These are phyloP conservation scores for Xanthoconium separans DNA, from an alignment of 1,284 basidiomycete genomes.

Conservation along the genomic window DNA sequence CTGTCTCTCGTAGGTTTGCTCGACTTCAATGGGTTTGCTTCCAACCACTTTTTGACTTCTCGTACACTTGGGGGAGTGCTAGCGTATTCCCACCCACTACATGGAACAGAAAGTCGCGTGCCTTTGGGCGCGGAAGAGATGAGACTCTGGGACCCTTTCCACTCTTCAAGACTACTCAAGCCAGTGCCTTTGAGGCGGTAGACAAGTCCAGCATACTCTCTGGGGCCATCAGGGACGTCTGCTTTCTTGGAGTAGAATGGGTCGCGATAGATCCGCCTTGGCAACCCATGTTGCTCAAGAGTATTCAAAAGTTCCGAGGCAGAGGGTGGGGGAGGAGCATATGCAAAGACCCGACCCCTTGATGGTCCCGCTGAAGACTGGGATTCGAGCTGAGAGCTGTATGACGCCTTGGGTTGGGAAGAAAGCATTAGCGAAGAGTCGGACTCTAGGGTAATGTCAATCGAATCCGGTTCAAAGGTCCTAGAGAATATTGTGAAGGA, in stretches of 20 bases:
- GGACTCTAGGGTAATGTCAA: not conserved
- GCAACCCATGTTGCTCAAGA: slow-evolving; percentile 53
- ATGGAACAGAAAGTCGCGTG: slow-evolving; percentile 3
- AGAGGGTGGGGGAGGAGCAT: slow-evolving; percentile 56
- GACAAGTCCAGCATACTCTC: slow-evolving; percentile 80
- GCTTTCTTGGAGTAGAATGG: slow-evolving; percentile 77
- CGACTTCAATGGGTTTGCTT: slow-evolving; percentile 21
- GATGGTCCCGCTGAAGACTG: slow-evolving; percentile 1
- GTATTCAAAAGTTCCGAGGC: slow-evolving; percentile 49
- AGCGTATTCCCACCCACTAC: slow-evolving; percentile 77
- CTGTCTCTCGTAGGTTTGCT: slow-evolving; percentile 25
- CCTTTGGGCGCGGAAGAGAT: slow-evolving; percentile 1
- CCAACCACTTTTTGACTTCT: slow-evolving; percentile 55
- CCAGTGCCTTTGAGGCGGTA: slow-evolving; percentile 69
- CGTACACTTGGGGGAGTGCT: slow-evolving; percentile 58
- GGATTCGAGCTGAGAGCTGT: slow-evolving; percentile 9
- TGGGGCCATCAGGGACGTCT: slow-evolving; percentile 69
- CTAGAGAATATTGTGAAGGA: slow-evolving; percentile 8
- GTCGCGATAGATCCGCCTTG: slow-evolving; percentile 65
- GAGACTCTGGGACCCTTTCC: slow-evolving; percentile 35
- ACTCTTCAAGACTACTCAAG: slow-evolving; percentile 51
- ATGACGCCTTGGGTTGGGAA: slow-evolving; percentile 20
- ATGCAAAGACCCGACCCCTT: slow-evolving; percentile 35
- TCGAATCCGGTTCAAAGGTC: slow-evolving; percentile 19
- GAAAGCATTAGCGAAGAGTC: not conserved